Evolutionary conservation across 306 rosid genomes (phyloP), one percentile per base, ranked within the genome.

Genomic region (Lagenaria siceraria): DNA sequence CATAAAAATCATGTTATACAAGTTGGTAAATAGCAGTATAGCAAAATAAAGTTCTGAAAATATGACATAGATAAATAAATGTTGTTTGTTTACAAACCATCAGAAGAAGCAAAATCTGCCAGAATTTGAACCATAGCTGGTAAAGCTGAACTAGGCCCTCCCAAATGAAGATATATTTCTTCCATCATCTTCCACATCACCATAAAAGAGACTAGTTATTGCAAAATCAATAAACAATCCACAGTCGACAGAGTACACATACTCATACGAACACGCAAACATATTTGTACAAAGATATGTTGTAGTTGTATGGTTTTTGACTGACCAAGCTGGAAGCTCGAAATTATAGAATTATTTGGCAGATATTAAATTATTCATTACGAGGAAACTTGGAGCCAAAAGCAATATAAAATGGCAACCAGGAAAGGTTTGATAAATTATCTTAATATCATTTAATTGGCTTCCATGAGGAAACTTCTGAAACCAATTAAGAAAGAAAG

Each of bases 101-200:
- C 93, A 78, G 90, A 88, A 40, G 87, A 78, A 76, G 98, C 96
- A 85, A 91, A 94, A 75, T 94, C 96, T 63, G 98, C 98, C 58
- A 94, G 97, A 74, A 88, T 87, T 82, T 94, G 98, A 81, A 94
- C 97, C 98, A 94, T 90, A 78, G 94, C 88, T 21, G 90, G 94
- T 80, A 82, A 82, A 79, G 96, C 91, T 78, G 97, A 85, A 86
- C 87, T 90, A 51, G 93, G 83, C 85, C 97, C 95, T 8, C 92
- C 81, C 83, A 94, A 89, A 83, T 91, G 98, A 81, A 90, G 91
- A 85, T 88, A 91, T 81, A 89, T 87, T 84, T 94, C 97, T 74
- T 94, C 98, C 93, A 94, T 91, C 96, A 94, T 89, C 98, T 94
- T 88, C 86, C 80, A 82, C 66, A 81, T 87, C 88, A 74, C 36